Percentiles rank a stretch among this genome's conserved stretches.
Conservation (phyloP, 768 basidiomycete species). For the Boletus bicolor region DNA sequence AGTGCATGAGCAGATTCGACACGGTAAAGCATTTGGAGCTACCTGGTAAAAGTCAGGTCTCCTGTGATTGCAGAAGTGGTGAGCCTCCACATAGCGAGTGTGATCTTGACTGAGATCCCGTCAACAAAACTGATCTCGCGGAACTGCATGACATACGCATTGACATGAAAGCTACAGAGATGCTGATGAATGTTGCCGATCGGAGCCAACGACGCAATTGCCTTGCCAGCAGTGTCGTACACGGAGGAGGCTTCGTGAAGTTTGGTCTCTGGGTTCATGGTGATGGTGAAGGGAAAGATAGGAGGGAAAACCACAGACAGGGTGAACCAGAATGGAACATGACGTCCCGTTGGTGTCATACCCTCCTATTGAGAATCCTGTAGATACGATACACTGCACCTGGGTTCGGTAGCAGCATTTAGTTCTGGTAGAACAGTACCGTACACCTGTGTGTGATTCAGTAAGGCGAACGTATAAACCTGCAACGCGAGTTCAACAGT, state of each 20-base stretch:
- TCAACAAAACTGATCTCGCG: not conserved
- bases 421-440: too few species aligned
- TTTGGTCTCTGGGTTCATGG: slow-evolving; percentile 30
- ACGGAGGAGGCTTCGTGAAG: slow-evolving; percentile 17
- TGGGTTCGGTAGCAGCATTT: not conserved
- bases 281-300: not conserved
- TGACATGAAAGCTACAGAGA: slow-evolving; percentile 35
- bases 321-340: not conserved
- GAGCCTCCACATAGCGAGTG: slow-evolving; percentile 39
- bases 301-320: not conserved
- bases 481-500: not conserved
- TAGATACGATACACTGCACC: not conserved
- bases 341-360: slow-evolving; percentile 2
- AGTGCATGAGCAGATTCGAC: slow-evolving; percentile 29
- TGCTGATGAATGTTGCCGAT: slow-evolving; percentile 33
- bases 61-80: slow-evolving; percentile 44
- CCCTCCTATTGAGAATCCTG: slow-evolving; percentile 7
- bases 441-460: not conserved
- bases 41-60: slow-evolving; percentile 39
- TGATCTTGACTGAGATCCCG: slow-evolving; percentile 25
- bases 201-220: slow-evolving; percentile 34
- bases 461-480: not conserved
- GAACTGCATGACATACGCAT: slow-evolving; percentile 25
- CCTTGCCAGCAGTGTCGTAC: slow-evolving; percentile 26
- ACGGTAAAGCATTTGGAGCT: not conserved